Evolutionary conservation across 352 stramenopile species (phyloP).

Genomic region (Phytopythium cucurbitacearum): DNA sequence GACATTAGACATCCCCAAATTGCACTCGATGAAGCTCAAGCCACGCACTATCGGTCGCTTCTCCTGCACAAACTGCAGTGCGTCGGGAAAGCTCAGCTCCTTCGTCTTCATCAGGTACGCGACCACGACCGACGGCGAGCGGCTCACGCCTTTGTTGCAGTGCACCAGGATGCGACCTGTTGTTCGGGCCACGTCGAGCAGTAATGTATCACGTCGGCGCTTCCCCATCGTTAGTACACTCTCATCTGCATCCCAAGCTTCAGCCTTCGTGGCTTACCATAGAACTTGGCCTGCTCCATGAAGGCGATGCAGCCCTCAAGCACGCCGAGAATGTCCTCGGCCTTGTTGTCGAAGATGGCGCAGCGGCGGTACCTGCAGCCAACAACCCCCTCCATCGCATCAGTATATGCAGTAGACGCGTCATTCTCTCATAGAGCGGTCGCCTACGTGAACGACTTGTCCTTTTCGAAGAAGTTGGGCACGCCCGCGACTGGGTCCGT

Average conservation of each 20-base stretch:
- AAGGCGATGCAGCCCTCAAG: conserved; percentile 84
- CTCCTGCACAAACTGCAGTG: conserved; percentile 48
- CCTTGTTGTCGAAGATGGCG: conserved; percentile 88
- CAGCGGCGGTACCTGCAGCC: conserved; percentile 69
- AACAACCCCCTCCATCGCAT: neutral
- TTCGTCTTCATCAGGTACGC: conserved; percentile 90
- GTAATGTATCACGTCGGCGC: conserved; percentile 11
- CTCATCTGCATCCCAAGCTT: no score
- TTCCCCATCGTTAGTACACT: conserved; percentile 33
- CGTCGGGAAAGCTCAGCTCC: conserved; percentile 60
- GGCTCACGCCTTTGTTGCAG: conserved; percentile 90
- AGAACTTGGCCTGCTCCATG: conserved; percentile 90
- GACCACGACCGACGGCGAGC: conserved; percentile 86
- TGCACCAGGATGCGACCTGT: conserved; percentile 87
- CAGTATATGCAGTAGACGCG: neutral
- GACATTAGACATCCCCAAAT: neutral
- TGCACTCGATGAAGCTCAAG: neutral
- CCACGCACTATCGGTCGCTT: conserved; percentile 44
- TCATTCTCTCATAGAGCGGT: neutral
- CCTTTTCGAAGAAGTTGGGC: conserved; percentile 91
- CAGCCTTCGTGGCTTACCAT: conserved; percentile 47
- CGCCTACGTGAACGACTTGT: conserved; percentile 51
- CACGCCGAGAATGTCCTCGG: conserved; percentile 81
- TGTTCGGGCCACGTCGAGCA: conserved; percentile 3
- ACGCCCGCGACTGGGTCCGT: conserved; percentile 81